phyloP scores from a whole-genome alignment of 129 eudicot species.

The Centrapalus pauciflorus region DNA sequence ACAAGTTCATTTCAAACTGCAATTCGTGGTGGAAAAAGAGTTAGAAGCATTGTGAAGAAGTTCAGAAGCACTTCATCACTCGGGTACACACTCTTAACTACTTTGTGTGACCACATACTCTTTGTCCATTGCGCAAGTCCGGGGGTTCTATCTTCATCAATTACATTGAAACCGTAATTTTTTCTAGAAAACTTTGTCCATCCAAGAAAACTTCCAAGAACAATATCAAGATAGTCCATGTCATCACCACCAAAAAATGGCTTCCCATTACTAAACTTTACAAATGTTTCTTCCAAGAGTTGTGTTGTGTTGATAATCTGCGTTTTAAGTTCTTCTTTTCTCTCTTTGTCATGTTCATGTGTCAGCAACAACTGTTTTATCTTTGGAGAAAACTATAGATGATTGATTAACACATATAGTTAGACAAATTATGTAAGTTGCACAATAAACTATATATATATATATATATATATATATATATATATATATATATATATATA shows the following conservation, averaged over 20 bases:
- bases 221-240: constrained; percentile 51
- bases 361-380: constrained; percentile 5
- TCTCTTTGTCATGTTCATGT: constrained; percentile 11
- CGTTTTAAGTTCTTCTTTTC: constrained; percentile 25
- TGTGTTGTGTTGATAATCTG: constrained; percentile 18
- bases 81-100: constrained; percentile 38
- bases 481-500: too few relatives aligned
- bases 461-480: too few relatives aligned
- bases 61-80: constrained; percentile 21
- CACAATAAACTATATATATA: too few relatives aligned
- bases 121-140: constrained; percentile 31
- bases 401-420: too few relatives aligned
- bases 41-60: constrained; percentile 11
- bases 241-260: constrained; percentile 50
- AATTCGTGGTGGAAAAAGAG: constrained; percentile 1
- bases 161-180: constrained; percentile 9
- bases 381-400: constrained; percentile 15
- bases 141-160: constrained; percentile 40
- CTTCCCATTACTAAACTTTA: constrained; percentile 54
- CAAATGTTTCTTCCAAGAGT: constrained; percentile 42
- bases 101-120: constrained; percentile 20
- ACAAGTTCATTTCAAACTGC: not conserved
- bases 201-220: constrained; percentile 43
- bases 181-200: constrained; percentile 33
- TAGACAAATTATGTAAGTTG: too few relatives aligned